These are phyloP conservation scores for Neurospora cerealis DNA, from an alignment of 495 filamentous ascomycete genomes.

Conservation along the genomic window DNA sequence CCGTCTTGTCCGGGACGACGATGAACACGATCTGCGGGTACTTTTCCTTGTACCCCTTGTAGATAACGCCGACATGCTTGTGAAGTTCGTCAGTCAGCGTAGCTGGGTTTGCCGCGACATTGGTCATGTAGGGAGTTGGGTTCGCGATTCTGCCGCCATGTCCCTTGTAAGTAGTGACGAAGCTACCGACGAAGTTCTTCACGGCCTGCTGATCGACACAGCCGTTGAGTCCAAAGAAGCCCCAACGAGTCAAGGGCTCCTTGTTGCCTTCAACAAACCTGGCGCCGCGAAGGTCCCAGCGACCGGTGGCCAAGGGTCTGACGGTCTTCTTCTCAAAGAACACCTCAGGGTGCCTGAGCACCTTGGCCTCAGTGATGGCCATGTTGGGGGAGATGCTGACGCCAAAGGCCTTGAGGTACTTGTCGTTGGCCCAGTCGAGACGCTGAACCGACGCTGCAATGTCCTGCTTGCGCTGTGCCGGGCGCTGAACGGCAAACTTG, in stretches of 20 bases:
- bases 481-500: slow-evolving; percentile 64
- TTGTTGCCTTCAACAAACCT: slow-evolving; percentile 58
- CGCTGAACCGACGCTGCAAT: slow-evolving; percentile 53
- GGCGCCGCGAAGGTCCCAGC: slow-evolving; percentile 78
- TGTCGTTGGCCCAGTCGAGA: slow-evolving; percentile 60
- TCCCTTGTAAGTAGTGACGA: slow-evolving; percentile 49
- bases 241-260: slow-evolving; percentile 57
- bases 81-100: neutral
- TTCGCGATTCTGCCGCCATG: slow-evolving; percentile 61
- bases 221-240: slow-evolving; percentile 32
- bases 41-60: neutral
- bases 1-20: slow-evolving; percentile 56
- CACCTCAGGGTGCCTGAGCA: slow-evolving; percentile 62
- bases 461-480: slow-evolving; percentile 47
- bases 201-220: slow-evolving; percentile 31
- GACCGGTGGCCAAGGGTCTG: slow-evolving; percentile 51
- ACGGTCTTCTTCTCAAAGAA: slow-evolving; percentile 42
- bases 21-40: slow-evolving; percentile 60
- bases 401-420: slow-evolving; percentile 55
- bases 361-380: slow-evolving; percentile 54
- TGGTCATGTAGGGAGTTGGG: slow-evolving; percentile 18
- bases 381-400: slow-evolving; percentile 53
- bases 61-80: neutral
- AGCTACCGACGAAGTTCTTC: slow-evolving; percentile 45
- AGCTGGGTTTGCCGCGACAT: neutral